These are phyloP conservation scores for Aspergillus fischeri DNA, from an alignment of 2,329 filamentous ascomycete species.

Conservation along the genomic window DNA sequence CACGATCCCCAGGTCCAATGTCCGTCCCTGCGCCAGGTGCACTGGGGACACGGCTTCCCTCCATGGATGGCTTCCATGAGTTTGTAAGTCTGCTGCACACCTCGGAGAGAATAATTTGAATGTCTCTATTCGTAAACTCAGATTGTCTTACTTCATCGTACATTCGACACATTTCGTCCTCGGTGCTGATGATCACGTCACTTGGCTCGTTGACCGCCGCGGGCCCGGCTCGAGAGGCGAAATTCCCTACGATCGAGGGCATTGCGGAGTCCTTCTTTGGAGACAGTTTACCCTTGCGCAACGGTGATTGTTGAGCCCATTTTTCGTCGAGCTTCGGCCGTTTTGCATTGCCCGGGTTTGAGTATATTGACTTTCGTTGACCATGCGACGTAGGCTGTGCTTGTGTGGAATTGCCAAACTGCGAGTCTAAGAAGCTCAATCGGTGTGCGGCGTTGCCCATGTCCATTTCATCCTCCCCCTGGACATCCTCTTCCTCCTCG, in stretches of 20 bases:
- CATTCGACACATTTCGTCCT: conserved; percentile 63
- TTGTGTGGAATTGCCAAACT: conserved; percentile 23
- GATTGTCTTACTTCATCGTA: conserved; percentile 47
- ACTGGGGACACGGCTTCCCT: background rate
- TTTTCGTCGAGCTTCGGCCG: conserved; percentile 40
- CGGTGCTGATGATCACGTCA: conserved; percentile 69
- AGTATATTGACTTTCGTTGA: conserved; percentile 37
- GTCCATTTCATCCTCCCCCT: conserved; percentile 35
- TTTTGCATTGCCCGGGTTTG: conserved; percentile 40
- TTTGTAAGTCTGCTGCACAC: conserved; percentile 31
- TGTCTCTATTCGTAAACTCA: conserved; percentile 28
- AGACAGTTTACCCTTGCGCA: conserved; percentile 31
- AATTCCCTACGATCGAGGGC: conserved; percentile 65
- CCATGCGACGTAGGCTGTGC: conserved; percentile 11
- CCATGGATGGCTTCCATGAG: conserved; percentile 30
- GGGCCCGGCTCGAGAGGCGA: conserved; percentile 55
- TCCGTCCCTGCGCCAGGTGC: conserved; percentile 47
- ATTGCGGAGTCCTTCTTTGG: conserved; percentile 59
- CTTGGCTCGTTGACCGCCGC: conserved; percentile 65
- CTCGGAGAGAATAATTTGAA: conserved; percentile 30
- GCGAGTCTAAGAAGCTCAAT: conserved; percentile 31
- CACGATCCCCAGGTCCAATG: conserved; percentile 61
- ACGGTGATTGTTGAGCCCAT: conserved; percentile 33
- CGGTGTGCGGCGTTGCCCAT: conserved; percentile 17
- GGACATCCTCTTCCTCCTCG: conserved; percentile 40